Base-by-base conservation (phyloP, 1,139 yeast species). In the Suhomyces bribrorum region DNA sequence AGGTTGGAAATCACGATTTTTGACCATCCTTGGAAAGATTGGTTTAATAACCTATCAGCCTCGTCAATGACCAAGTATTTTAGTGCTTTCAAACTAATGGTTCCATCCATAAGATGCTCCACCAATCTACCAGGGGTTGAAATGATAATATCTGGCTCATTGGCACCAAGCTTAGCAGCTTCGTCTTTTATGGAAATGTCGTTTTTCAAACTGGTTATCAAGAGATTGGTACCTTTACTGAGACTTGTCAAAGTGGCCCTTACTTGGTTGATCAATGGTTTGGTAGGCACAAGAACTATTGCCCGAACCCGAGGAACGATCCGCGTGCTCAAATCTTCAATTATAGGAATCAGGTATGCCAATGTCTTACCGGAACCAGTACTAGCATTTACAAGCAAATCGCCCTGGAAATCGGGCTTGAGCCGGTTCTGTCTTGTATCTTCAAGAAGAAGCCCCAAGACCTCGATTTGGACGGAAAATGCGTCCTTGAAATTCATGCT, bases 341-440 rank as follows among this genome's bases (percentile, higher is more conserved):
- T 72, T 8, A 92, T 76, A 1, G 98, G 98, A 3, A 92, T 73
- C 43, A 81, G 75, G 57, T 92, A 92, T 7, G 97, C 95, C 37
- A 94, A 66, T 0, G 99, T 92, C 58, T 92, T 92, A 54, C 99
- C 99, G 0, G 96, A 86, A 36, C 99, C 99, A 0, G 99, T 92
- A 5, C 95, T 81, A 2, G 98, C 96, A 59, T 92, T 90, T 5
- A 92, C 96, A 34, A 92, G 67, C 13, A 89, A 63, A 58, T 92
- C 96, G 14, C 92, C 90, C 43, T 52, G 70, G 40, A 66, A 68
- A 46, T 66, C 81, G 1, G 95, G 94, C 32, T 75, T 70, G n/a
- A 81, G 53, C 37, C 57, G 63, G 45, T 70, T 72, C 29, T 64
- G 60, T 26, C 58, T 49, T 11, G 72, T 69, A 44, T 81, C 86